Base-by-base conservation (phyloP, 768 basidiomycete genomes). In the Lanmaoa pseudosensibilis region DNA sequence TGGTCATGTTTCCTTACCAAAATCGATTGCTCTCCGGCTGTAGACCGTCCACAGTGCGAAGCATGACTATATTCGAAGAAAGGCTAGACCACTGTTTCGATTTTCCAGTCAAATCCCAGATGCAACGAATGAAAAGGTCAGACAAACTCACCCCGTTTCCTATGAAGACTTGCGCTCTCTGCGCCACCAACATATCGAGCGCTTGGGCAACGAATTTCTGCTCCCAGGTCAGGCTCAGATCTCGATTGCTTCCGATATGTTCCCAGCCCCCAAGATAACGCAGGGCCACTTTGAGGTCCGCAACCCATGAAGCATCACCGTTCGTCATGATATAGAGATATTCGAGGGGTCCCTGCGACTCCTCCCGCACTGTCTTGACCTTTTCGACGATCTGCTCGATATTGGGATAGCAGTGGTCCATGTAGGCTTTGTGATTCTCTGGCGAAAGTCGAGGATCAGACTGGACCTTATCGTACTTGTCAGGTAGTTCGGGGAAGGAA, bases 261-360 rank as follows among this genome's bases (percentile, higher is more conserved):
- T 68, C 56, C 80, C 79, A 83, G 0, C 55, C 56, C 1, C 61
- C 71, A 40, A 69, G 55, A n/a, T 54, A 55, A 34, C 36, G 36
- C 54, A 83, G 53, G 18, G 73, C 73, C 2, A 12, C 32, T 53
- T 73, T 75, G 32, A 83, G 72, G 32, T 73, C 65, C 12, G 57
- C 45, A 9, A 81, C 66, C 79, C 79, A 83, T 18, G 62, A 63
- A 12, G 59, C 52, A 16, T 66, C 60, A 10, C 71, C 81, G 53
- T 83, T 81, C 51, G 82, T 77, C 68, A 81, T 72, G 56, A 82
- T 67, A 55, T 81, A 83, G 12, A 83, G 51, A 7, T 68, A 60
- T 32, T 67, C 59, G 15, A 83, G 68, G 11, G 57, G 63, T 7
- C 59, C 55, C 11, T 45, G 64, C 11, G 62, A 57, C 8, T 62